phyloP scores from a whole-genome alignment of 352 stramenopile species.

The Phytophthora niederhauseri region DNA sequence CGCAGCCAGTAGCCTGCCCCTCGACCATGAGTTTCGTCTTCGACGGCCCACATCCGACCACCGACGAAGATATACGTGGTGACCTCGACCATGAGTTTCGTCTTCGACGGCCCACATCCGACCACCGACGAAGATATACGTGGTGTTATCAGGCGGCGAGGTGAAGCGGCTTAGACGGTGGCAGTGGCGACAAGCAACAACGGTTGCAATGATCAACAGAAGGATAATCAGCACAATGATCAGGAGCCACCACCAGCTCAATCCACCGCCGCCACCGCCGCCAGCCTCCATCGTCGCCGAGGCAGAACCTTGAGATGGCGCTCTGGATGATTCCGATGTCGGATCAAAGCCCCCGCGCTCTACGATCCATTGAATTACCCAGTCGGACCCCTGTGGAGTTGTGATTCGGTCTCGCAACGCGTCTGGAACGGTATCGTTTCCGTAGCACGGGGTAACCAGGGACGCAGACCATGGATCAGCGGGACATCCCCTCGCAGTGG shows the following conservation, averaged over 20 bases:
- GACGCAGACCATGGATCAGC: slow-evolving; percentile 21
- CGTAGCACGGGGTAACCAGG: slow-evolving; percentile 44
- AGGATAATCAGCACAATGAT: slow-evolving; percentile 29
- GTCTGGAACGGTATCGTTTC: slow-evolving; percentile 16
- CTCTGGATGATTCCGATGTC: slow-evolving; percentile 16
- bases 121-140: slow-evolving; percentile 35
- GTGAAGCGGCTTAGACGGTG: slow-evolving; percentile 31
- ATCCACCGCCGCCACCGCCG: neutral
- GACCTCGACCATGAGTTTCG: slow-evolving; percentile 18
- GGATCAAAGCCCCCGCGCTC: slow-evolving; percentile 6
- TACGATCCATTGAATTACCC: slow-evolving; percentile 37
- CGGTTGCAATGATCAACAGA: slow-evolving; percentile 26
- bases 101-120: slow-evolving; percentile 36
- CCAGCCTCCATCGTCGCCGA: slow-evolving; percentile 23
- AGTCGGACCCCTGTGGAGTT: slow-evolving; percentile 18
- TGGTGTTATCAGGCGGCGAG: slow-evolving; percentile 25
- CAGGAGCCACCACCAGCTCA: slow-evolving; percentile 31
- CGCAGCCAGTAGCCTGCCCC: slow-evolving; percentile 30
- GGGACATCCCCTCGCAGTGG: slow-evolving; percentile 17
- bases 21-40: slow-evolving; percentile 23
- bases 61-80: slow-evolving; percentile 37
- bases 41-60: slow-evolving; percentile 33
- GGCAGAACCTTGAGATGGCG: slow-evolving; percentile 17
- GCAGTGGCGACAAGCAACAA: slow-evolving; percentile 30
- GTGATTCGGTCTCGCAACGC: slow-evolving; percentile 13